Evolutionary conservation across 805 yeast species (phyloP).

Genomic region (Dipodascus albidus): DNA sequence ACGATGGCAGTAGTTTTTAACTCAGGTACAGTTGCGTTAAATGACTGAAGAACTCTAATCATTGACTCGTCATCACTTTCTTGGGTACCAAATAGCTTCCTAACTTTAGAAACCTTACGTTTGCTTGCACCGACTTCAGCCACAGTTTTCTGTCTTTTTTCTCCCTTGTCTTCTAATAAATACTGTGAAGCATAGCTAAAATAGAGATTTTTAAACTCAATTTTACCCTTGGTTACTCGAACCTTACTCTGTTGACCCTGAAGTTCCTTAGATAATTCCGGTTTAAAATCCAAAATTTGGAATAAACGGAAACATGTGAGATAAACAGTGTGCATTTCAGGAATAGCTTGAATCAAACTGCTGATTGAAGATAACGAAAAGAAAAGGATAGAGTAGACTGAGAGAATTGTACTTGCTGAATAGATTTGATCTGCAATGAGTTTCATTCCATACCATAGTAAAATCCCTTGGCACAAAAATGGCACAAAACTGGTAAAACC

Average conservation of each 20-base stretch:
- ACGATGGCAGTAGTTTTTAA: slow-evolving; percentile 54
- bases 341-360: slow-evolving; percentile 50
- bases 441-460: slow-evolving; percentile 70
- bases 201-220: slow-evolving; percentile 34
- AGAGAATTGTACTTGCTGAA: slow-evolving; percentile 37
- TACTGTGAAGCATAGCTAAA: slow-evolving; percentile 26
- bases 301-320: slow-evolving; percentile 16
- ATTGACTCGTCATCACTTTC: not conserved
- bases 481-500: slow-evolving; percentile 45
- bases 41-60: slow-evolving; percentile 29
- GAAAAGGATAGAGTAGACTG: slow-evolving; percentile 58
- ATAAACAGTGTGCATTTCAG: slow-evolving; percentile 71
- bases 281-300: not conserved
- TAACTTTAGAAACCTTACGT: not conserved
- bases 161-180: not conserved
- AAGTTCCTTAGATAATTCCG: not conserved
- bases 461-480: slow-evolving; percentile 52
- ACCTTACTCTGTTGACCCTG: not conserved
- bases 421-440: slow-evolving; percentile 37
- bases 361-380: slow-evolving; percentile 63
- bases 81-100: not conserved
- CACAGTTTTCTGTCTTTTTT: not conserved
- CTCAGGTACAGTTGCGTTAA: slow-evolving; percentile 32
- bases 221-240: slow-evolving; percentile 6
- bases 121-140: not conserved